phyloP scores from a whole-genome alignment of 805 yeast species.

The Saccharomycopsis babjevae region DNA sequence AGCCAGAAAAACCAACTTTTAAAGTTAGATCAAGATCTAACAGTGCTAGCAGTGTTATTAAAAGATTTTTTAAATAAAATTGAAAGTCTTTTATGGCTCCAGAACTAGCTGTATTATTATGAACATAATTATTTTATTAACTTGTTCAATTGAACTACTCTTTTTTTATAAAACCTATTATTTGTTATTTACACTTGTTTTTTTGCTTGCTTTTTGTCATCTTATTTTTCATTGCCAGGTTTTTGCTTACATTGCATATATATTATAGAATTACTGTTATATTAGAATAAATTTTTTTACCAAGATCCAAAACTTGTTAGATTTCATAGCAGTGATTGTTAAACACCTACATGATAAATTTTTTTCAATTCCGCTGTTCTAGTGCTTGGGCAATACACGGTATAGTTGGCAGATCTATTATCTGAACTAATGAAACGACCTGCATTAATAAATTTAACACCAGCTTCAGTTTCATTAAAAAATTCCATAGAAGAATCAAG shows the following conservation, averaged over 20 bases:
- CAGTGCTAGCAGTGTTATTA: not conserved
- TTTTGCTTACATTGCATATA: not conserved
- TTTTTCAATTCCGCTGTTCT: conserved; percentile 43
- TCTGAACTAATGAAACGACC: conserved; percentile 40
- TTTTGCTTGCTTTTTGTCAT: not conserved
- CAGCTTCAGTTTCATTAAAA: conserved; percentile 71
- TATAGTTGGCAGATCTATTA: conserved; percentile 46
- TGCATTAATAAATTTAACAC: conserved; percentile 70
- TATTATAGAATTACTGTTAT: not conserved
- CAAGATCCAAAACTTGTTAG: no score
- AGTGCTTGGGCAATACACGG: conserved; percentile 60
- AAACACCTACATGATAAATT: conserved; percentile 22
- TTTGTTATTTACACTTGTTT: not conserved
- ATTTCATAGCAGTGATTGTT: not conserved
- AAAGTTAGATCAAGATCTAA: not conserved
- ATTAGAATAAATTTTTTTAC: not conserved
- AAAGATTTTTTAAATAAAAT: not conserved
- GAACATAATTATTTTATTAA: not conserved
- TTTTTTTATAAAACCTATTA: not conserved
- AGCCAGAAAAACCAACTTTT: not conserved
- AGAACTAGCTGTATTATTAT: not conserved
- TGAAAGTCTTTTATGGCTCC: not conserved
- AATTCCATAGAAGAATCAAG: conserved; percentile 62
- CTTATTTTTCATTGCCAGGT: not conserved
- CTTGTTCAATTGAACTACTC: not conserved